phyloP scores from a whole-genome alignment of 2,329 filamentous ascomycete genomes.

The Furcasterigmium furcatum region DNA sequence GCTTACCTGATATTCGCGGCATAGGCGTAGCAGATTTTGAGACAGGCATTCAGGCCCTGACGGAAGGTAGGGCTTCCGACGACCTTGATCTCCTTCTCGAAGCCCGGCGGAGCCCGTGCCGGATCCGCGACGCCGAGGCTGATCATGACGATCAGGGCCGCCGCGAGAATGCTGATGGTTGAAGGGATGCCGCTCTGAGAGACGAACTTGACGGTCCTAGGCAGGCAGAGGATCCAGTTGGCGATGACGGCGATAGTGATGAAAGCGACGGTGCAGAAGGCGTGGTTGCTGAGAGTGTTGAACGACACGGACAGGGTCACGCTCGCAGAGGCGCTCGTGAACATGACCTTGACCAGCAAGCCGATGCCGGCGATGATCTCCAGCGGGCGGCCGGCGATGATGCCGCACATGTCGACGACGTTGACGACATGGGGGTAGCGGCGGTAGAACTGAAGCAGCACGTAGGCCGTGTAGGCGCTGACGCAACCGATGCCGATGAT shows the following conservation, averaged over 20 bases:
- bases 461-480: conserved; percentile 55
- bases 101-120: conserved; percentile 19
- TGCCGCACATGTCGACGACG: conserved; percentile 65
- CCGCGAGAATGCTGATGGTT: conserved; percentile 27
- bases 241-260: conserved; percentile 59
- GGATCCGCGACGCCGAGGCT: conserved; percentile 26
- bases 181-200: conserved; percentile 25
- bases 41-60: conserved; percentile 26
- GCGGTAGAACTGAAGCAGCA: conserved; percentile 63
- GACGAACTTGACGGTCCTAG: conserved; percentile 56
- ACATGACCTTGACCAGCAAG: conserved; percentile 70
- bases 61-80: conserved; percentile 18
- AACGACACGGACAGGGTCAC: conserved; percentile 65
- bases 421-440: conserved; percentile 67
- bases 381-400: conserved; percentile 34
- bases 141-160: conserved; percentile 32
- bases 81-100: conserved; percentile 21
- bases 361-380: conserved; percentile 43
- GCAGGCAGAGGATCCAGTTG: conserved; percentile 62
- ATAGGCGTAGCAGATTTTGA: conserved; percentile 31
- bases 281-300: conserved; percentile 63
- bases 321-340: conserved; percentile 65
- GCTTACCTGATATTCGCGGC: conserved; percentile 50
- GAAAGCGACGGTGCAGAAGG: conserved; percentile 64
- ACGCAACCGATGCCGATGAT: conserved; percentile 63